phyloP scores from a whole-genome alignment of 768 basidiomycete genomes.

The Lactifluus piperatus region DNA sequence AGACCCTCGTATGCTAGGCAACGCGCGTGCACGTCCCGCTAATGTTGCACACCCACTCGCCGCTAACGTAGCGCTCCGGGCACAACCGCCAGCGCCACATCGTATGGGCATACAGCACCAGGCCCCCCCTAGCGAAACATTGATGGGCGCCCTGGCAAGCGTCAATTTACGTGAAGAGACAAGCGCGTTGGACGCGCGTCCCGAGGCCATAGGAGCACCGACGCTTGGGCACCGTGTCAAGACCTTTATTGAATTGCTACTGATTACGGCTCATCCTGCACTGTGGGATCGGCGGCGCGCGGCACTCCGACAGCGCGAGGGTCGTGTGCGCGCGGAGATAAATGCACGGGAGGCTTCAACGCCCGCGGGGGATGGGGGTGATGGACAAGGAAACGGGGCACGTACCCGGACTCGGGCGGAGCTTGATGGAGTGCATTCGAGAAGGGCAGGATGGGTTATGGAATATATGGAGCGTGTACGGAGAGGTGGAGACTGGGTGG shows the following conservation, averaged over 20 bases:
- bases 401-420: background rate
- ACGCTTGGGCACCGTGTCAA: slow-evolving; percentile 9
- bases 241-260: slow-evolving; percentile 12
- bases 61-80: background rate
- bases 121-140: background rate
- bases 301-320: slow-evolving; percentile 16
- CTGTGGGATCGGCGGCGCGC: slow-evolving; percentile 21
- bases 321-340: slow-evolving; percentile 16
- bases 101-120: background rate
- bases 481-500: slow-evolving; percentile 17
- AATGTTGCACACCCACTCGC: background rate
- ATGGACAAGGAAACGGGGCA: background rate
- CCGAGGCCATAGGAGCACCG: background rate
- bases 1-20: background rate
- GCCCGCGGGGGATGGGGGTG: background rate
- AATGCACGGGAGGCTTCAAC: background rate
- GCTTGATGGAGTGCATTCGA: background rate
- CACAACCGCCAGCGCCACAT: background rate
- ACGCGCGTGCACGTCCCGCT: background rate
- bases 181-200: slow-evolving; percentile 6
- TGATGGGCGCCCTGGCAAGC: slow-evolving; percentile 11
- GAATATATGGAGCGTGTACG: slow-evolving; percentile 13
- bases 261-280: slow-evolving; percentile 19
- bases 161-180: slow-evolving; percentile 14
- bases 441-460: slow-evolving; percentile 12